These are phyloP conservation scores for Aphanomyces euteiches DNA, from an alignment of 352 stramenopile species.

Conservation along the genomic window DNA sequence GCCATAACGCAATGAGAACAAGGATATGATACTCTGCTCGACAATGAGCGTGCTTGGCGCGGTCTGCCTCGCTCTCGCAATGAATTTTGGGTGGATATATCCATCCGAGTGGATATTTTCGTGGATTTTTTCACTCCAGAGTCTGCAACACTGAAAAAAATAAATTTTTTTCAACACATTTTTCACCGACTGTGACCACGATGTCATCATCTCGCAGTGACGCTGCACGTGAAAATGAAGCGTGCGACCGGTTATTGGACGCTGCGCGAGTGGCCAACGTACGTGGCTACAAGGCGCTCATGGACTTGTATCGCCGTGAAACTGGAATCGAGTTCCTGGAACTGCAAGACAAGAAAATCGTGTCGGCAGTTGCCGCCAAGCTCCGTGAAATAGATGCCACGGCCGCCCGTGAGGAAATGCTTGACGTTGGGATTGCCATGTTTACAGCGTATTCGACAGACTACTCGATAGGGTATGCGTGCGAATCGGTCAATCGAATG, in stretches of 20 bases:
- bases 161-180: neutral
- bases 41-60: no score
- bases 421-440: constrained; percentile 8
- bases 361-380: neutral
- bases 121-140: no score
- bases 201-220: neutral
- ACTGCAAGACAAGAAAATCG: constrained; percentile 4
- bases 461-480: constrained; percentile 23
- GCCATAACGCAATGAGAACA: no score
- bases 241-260: neutral
- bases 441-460: constrained; percentile 31
- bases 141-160: no score
- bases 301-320: constrained; percentile 4
- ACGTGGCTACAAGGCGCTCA: constrained; percentile 21
- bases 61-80: no score
- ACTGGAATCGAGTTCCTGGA: neutral
- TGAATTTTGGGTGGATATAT: no score
- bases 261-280: neutral
- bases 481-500: constrained; percentile 23
- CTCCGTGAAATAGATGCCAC: constrained; percentile 1
- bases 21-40: no score
- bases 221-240: neutral
- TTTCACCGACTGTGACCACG: neutral
- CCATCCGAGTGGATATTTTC: no score
- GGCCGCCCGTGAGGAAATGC: neutral